Base-by-base conservation (phyloP, 2,329 filamentous ascomycete species). In the Diaporthe velutina region DNA sequence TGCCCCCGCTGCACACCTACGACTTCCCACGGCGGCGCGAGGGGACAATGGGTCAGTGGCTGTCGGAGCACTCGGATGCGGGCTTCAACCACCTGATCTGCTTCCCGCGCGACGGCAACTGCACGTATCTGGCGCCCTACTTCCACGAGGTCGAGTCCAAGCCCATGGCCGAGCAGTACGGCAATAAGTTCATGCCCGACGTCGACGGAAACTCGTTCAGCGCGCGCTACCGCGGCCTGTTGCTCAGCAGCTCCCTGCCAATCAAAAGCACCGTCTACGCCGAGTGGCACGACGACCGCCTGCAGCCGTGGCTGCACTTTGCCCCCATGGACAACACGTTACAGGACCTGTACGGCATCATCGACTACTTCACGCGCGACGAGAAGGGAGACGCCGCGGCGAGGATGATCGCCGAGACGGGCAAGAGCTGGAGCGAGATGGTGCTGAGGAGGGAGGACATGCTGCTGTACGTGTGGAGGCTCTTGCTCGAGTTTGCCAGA, bases 261-360 rank as follows among this genome's bases (percentile, higher is more conserved):
- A 88, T 95, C 80, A 95, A 95, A 83, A 89, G 91, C 17, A 94
- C 93, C 4, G 87, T 95, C 57, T 95, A 93, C 80, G 85, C 89
- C 12, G 93, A 95, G 81, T 95, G 93, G 93, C 93, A 95, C 80
- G 93, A 95, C 80, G 88, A 90, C 57, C 87, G 93, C 9, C 85
- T 95, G 0, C 83, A 90, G 19, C 90, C 92, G 0, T 95, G 93
- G 93, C 85, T 89, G 76, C 93, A 95, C 82, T 95, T 93, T 78
- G 90, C 92, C 1, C 93, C 93, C 2, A 87, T 95, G 79, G 92
- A 94, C 81, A 93, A 93, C 79, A 89, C 89, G 1, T 93, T 91
- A 75, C 85, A 89, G 70, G 93, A 95, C 61, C 80, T 94, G 13
- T 94, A 93, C 77, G 88, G 88, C 13, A 86, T 92, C 13, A 83